Evolutionary conservation across 2,329 filamentous ascomycete species (phyloP).

Genomic region (Pseudogymnoascus sp.): DNA sequence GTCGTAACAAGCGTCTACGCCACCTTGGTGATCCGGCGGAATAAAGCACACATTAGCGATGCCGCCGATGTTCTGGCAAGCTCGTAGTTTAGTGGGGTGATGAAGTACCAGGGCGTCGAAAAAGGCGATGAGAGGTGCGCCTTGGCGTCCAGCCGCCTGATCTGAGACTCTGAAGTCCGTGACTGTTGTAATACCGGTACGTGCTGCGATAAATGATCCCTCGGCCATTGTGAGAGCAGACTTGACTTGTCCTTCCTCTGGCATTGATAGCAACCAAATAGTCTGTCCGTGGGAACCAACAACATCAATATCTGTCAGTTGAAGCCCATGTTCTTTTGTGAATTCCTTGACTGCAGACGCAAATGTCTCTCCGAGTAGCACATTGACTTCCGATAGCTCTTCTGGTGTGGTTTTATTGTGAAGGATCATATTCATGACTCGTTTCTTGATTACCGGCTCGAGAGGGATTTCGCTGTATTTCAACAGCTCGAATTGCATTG

Average conservation of each 20-base stretch:
- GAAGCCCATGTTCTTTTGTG: slow-evolving; percentile 36
- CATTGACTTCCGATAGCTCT: slow-evolving; percentile 49
- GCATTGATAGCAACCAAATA: slow-evolving; percentile 50
- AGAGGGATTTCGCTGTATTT: slow-evolving; percentile 51
- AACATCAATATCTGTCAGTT: slow-evolving; percentile 42
- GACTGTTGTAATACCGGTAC: slow-evolving; percentile 51
- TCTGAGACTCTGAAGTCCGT: slow-evolving; percentile 53
- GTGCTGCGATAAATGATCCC: slow-evolving; percentile 45
- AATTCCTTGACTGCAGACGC: slow-evolving; percentile 45
- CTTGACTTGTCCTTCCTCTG: slow-evolving; percentile 38
- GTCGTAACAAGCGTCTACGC: slow-evolving; percentile 37
- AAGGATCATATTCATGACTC: slow-evolving; percentile 50
- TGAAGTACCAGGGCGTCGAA: slow-evolving; percentile 50
- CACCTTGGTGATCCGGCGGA: slow-evolving; percentile 37
- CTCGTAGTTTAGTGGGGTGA: slow-evolving; percentile 49
- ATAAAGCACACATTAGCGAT: slow-evolving; percentile 57
- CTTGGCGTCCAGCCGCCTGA: slow-evolving; percentile 48
- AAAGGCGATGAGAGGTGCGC: slow-evolving; percentile 49
- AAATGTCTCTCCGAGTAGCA: slow-evolving; percentile 50
- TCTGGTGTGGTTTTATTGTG: slow-evolving; percentile 46
- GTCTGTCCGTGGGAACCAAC: slow-evolving; percentile 54
- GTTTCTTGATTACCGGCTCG: slow-evolving; percentile 45
- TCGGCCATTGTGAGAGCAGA: slow-evolving; percentile 51
- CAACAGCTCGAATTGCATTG: slow-evolving; percentile 51
- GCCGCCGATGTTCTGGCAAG: slow-evolving; percentile 55